Evolutionary conservation across 2,329 filamentous ascomycete species (phyloP).

Genomic region (Neodidymelliopsis sp.): DNA sequence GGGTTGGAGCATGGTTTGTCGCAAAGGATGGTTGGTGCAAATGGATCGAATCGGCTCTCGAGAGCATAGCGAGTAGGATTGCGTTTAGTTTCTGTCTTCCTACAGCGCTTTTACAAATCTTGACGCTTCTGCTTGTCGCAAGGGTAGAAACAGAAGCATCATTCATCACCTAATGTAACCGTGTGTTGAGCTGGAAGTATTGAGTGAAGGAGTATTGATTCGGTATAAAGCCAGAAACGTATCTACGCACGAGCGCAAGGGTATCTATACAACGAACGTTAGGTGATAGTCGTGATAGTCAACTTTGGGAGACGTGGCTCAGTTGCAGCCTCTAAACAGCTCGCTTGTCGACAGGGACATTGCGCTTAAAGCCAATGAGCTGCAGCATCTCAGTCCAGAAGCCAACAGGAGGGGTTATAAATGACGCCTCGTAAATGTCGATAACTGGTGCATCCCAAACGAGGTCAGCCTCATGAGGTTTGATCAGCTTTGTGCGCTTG

Average conservation of each 20-base stretch:
- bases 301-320: neutral
- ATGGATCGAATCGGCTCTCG: neutral
- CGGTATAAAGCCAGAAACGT: slow-evolving; percentile 17
- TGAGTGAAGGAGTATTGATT: slow-evolving; percentile 32
- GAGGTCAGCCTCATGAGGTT: slow-evolving; percentile 59
- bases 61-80: neutral
- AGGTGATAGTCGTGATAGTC: slow-evolving; percentile 11
- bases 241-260: slow-evolving; percentile 14
- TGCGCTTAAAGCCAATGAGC: slow-evolving; percentile 42
- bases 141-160: slow-evolving; percentile 18
- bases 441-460: slow-evolving; percentile 52
- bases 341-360: slow-evolving; percentile 41
- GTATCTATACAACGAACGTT: slow-evolving; percentile 24
- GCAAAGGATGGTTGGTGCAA: slow-evolving; percentile 4
- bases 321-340: slow-evolving; percentile 22
- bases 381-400: slow-evolving; percentile 48
- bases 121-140: slow-evolving; percentile 27
- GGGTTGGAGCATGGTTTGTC: neutral
- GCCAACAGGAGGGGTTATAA: slow-evolving; percentile 50
- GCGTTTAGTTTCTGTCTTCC: neutral
- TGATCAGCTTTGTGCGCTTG: slow-evolving; percentile 63
- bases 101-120: neutral
- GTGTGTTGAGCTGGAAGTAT: neutral
- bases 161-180: slow-evolving; percentile 14
- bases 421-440: slow-evolving; percentile 50